Base-by-base conservation (phyloP, 2,329 filamentous ascomycete genomes). In the Colletotrichum tropicicola region DNA sequence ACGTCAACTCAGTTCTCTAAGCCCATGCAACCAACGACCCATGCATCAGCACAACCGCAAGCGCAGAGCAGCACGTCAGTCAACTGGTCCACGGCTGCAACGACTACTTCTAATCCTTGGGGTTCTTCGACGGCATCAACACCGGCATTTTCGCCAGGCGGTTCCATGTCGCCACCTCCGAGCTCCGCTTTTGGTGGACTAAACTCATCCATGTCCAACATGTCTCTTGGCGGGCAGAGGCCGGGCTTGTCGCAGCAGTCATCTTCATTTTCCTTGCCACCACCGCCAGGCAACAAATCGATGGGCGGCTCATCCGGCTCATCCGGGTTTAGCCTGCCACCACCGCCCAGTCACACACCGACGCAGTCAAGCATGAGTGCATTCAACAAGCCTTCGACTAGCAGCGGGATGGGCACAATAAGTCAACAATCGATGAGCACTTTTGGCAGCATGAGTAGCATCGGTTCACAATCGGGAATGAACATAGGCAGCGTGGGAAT, bases 1-100 rank as follows among this genome's bases (percentile, higher is more conserved):
- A 83, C 85, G 4, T 79, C 84, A 13, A 90, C 88, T 2, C 88
- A 91, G 73, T 90, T 84, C 72, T 89, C 88, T 2, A 83, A 89
- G 65, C 88, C 88, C 0, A 74, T 89, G 28, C 85, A 85, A 58
- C 84, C 85, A 52, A 68, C 73, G 45, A 68, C 53, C 41, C 49
- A 66, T 21, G 68, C 65, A 45, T 65, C 68, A 9, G 71, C 68
- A 13, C 65, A 44, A 30, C 70, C 61, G 23, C 66, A 70, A 17
- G 45, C 48, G 12, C 59, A 58, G 21, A 67, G 74, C 2, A 71
- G 75, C 6, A 77, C 81, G 0, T 80, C 82, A 15, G 78, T 87
- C 59, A 83, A 87, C 76, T 87, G 86, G 86, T 77, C 83, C 15
- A 73, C 85, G 56, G 72, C 80, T 6, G 71, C 79, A 1, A 68